Percentiles rank a stretch among this genome's conserved stretches.
phyloP scores from a whole-genome alignment of 2,329 filamentous ascomycete genomes.

The Arthrinium puccinioides region DNA sequence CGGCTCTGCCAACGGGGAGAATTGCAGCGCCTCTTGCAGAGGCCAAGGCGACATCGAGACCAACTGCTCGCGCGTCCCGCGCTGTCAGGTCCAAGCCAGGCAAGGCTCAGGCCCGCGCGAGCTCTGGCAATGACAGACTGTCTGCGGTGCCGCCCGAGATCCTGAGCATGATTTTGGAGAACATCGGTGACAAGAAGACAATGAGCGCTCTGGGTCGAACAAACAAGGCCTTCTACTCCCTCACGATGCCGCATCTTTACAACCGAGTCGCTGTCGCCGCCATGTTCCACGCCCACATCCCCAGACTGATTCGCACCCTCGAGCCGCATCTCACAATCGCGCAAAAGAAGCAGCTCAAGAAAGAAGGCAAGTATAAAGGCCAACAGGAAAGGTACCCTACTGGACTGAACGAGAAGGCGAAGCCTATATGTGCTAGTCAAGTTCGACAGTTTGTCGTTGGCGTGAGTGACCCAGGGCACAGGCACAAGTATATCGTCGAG shows the following conservation, averaged over 20 bases:
- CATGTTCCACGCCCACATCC: constrained; percentile 5
- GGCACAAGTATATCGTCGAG: constrained; percentile 4
- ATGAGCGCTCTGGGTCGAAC: constrained; percentile 3
- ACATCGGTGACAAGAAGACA: neutral
- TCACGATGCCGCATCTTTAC: constrained; percentile 5
- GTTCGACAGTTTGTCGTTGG: constrained; percentile 5
- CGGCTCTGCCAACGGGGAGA: too few relatives aligned
- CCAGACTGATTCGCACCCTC: constrained; percentile 7
- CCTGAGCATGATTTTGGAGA: constrained; percentile 3
- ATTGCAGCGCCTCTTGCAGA: too few relatives aligned
- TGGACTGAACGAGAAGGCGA: constrained; percentile 2
- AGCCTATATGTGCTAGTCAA: constrained; percentile 1
- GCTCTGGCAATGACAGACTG: neutral
- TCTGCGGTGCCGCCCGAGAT: constrained; percentile 3
- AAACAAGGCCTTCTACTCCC: constrained; percentile 3
- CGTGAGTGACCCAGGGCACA: neutral
- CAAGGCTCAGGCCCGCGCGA: neutral
- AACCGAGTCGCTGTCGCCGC: constrained; percentile 1
- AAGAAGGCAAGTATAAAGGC: constrained; percentile 6
- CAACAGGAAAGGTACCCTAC: constrained; percentile 4
- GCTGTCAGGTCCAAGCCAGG: too few relatives aligned
- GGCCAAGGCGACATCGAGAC: too few relatives aligned
- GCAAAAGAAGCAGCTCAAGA: constrained; percentile 6
- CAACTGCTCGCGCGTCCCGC: too few relatives aligned
- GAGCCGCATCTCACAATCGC: constrained; percentile 5